These are phyloP conservation scores for Exophiala sideris DNA, from an alignment of 2,329 filamentous ascomycete species.

Conservation along the genomic window DNA sequence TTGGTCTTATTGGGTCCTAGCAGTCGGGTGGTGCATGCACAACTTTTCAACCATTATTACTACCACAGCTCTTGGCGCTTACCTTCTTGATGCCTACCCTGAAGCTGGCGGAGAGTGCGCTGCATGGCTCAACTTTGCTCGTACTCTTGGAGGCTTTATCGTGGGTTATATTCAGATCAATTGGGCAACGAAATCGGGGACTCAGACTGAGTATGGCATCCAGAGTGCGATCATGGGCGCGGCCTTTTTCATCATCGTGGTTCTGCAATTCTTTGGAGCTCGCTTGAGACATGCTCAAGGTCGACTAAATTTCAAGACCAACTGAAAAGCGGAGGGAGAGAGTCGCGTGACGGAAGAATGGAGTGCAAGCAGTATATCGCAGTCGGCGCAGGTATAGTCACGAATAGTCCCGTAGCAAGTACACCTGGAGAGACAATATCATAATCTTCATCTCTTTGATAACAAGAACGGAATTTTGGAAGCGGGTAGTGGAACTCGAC, in stretches of 20 bases:
- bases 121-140: constrained; percentile 50
- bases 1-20: constrained; percentile 46
- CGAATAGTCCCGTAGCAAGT: too few species aligned
- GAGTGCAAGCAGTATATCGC: too few species aligned
- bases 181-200: constrained; percentile 47
- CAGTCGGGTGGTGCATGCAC: constrained; percentile 50
- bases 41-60: constrained; percentile 55
- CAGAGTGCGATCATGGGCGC: constrained; percentile 42
- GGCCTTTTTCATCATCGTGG: constrained; percentile 35
- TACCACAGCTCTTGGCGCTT: constrained; percentile 50
- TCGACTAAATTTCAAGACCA: constrained; percentile 33
- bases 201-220: constrained; percentile 44
- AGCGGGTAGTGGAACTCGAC: neutral
- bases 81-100: constrained; percentile 53
- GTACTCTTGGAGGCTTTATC: constrained; percentile 46
- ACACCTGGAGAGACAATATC: too few species aligned
- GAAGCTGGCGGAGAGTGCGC: constrained; percentile 51
- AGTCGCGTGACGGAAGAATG: too few species aligned
- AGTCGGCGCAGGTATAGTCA: too few species aligned
- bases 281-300: constrained; percentile 36
- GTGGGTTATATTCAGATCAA: constrained; percentile 42
- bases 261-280: constrained; percentile 37
- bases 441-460: too few species aligned
- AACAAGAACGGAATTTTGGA: neutral
- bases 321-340: constrained; percentile 4